phyloP scores from a whole-genome alignment of 2,329 filamentous ascomycete genomes.

The Nannizzia gypsea region DNA sequence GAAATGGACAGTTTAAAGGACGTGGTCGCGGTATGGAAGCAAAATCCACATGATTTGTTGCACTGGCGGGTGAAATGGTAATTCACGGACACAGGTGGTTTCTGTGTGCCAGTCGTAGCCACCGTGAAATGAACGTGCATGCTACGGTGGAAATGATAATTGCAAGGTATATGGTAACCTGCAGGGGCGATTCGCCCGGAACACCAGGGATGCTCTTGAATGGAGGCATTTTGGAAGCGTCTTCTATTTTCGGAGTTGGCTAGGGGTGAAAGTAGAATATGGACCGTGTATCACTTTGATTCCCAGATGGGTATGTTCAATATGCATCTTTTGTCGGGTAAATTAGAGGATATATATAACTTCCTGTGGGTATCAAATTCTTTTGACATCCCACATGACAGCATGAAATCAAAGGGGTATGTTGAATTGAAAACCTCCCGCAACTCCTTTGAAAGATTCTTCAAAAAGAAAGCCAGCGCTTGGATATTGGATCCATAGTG shows the following conservation, averaged over 20 bases:
- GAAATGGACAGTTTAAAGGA: slow-evolving; percentile 34
- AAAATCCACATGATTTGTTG: slow-evolving; percentile 43
- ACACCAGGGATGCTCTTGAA: not conserved
- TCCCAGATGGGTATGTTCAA: not conserved
- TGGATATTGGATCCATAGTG: too few relatives aligned
- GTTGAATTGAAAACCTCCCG: too few relatives aligned
- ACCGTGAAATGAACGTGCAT: not conserved
- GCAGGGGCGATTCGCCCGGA: not conserved
- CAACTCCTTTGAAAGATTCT: too few relatives aligned
- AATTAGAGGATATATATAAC: not conserved
- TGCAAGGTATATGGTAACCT: not conserved
- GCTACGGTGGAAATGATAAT: not conserved
- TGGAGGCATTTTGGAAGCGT: not conserved
- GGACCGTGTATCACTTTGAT: not conserved
- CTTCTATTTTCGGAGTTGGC: not conserved
- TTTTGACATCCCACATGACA: not conserved
- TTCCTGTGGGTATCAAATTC: not conserved
- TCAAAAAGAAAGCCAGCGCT: not conserved
- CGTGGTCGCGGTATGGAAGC: slow-evolving; percentile 45
- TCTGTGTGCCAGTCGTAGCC: not conserved
- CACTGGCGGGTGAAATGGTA: slow-evolving; percentile 39
- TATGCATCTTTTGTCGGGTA: not conserved
- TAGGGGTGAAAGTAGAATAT: not conserved
- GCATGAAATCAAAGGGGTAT: not conserved
- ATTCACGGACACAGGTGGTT: slow-evolving; percentile 33